Conservation (phyloP, 441 rosid genomes). For the Gossypium schwendimanii region DNA sequence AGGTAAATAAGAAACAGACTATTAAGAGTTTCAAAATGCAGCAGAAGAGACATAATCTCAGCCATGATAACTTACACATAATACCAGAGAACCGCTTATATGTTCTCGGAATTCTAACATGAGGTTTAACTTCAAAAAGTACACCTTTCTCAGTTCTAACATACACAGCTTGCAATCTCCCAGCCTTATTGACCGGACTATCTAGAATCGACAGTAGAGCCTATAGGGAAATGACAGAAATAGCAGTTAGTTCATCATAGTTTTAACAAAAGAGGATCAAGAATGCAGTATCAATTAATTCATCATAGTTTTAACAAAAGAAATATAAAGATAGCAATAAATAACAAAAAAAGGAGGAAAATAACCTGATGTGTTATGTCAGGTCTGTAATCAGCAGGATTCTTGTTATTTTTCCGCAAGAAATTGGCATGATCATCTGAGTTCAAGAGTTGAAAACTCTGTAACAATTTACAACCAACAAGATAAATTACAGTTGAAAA, state of each 20-base stretch:
- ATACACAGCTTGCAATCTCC: background rate
- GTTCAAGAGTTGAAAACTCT: background rate
- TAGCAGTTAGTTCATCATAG: background rate
- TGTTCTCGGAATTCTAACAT: background rate
- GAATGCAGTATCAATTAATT: background rate
- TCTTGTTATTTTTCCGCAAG: background rate
- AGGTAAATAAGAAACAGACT: background rate
- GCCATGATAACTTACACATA: background rate
- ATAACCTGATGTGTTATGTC: background rate
- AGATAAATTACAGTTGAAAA: background rate
- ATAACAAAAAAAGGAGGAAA: background rate
- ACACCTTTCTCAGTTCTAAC: constrained; percentile 1
- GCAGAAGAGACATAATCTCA: background rate
- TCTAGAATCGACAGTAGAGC: background rate
- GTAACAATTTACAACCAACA: background rate
- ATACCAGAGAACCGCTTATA: background rate
- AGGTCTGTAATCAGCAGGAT: background rate
- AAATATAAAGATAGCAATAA: background rate
- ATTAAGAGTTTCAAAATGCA: background rate
- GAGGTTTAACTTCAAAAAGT: constrained; percentile 1
- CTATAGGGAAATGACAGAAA: background rate
- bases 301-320: background rate
- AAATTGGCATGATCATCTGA: constrained; percentile 1
- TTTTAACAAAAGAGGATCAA: background rate
- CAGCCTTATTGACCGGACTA: background rate